phyloP scores from a whole-genome alignment of 768 basidiomycete genomes.

The Russula vinacea region DNA sequence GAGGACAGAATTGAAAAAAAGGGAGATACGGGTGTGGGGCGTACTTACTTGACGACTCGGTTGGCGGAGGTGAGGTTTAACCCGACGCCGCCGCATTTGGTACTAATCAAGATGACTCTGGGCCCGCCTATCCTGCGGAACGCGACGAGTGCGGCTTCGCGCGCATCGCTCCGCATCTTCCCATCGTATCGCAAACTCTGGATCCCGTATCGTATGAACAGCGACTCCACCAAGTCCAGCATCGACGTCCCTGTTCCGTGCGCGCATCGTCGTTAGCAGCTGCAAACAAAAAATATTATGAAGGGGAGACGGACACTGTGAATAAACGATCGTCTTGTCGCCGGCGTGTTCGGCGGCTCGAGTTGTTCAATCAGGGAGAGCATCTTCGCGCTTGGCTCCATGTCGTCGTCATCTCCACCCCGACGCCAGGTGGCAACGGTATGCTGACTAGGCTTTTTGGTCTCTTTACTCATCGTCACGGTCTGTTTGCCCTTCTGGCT shows the following conservation, averaged over 20 bases:
- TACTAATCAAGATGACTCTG: conserved; percentile 64
- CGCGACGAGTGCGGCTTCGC: conserved; percentile 48
- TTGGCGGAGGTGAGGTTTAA: conserved; percentile 64
- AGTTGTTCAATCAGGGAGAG: conserved; percentile 51
- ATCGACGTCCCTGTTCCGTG: conserved; percentile 62
- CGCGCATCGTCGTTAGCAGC: neutral
- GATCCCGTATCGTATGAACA: conserved; percentile 58
- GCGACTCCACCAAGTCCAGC: conserved; percentile 61
- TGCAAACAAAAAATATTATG: neutral
- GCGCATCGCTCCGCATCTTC: conserved; percentile 54
- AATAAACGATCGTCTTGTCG: conserved; percentile 70
- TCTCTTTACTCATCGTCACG: conserved; percentile 28
- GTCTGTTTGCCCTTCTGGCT: conserved; percentile 33
- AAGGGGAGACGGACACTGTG: conserved; percentile 51
- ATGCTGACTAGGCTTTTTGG: conserved; percentile 19
- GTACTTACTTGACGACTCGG: conserved; percentile 57
- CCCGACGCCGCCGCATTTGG: conserved; percentile 69
- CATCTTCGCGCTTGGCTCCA: conserved; percentile 73
- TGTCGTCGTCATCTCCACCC: conserved; percentile 56
- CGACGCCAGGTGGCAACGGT: conserved; percentile 53
- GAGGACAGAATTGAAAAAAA: neutral
- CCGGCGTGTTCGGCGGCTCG: conserved; percentile 56
- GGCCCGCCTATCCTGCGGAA: conserved; percentile 59
- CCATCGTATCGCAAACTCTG: conserved; percentile 63
- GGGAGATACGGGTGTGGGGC: conserved; percentile 27